Conservation (phyloP, 176 grass and related monocot species). For the Phoenix dactylifera region DNA sequence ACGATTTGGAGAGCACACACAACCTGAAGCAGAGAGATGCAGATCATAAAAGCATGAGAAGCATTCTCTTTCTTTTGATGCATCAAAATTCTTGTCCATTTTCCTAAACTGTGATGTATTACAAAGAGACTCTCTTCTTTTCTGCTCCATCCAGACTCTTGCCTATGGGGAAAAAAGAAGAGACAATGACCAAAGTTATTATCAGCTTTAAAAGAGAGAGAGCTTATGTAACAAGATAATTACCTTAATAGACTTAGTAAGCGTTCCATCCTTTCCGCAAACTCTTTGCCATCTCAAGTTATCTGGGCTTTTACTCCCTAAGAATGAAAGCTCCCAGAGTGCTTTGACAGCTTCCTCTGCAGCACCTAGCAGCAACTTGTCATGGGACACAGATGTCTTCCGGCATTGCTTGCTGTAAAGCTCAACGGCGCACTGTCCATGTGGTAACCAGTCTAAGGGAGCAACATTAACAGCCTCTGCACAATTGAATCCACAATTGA, state of each 20-base stretch:
- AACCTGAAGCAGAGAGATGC: constrained; percentile 65
- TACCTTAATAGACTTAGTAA: constrained; percentile 73
- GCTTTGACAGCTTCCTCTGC: constrained; percentile 61
- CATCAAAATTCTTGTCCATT: constrained; percentile 56
- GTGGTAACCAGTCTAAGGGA: constrained; percentile 82
- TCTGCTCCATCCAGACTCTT: constrained; percentile 60
- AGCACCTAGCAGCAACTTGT: constrained; percentile 60
- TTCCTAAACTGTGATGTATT: constrained; percentile 27
- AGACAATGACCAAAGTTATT: neutral
- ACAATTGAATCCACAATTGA: constrained; percentile 98
- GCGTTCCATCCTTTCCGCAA: constrained; percentile 62
- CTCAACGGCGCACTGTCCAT: constrained; percentile 75
- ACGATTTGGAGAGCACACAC: constrained; percentile 58
- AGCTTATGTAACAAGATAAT: neutral
- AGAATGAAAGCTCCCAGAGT: constrained; percentile 26
- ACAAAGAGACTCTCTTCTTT: constrained; percentile 21
- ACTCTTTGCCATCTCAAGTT: constrained; percentile 36
- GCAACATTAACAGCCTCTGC: constrained; percentile 93
- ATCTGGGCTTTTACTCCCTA: constrained; percentile 7
- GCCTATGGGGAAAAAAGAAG: constrained; percentile 21
- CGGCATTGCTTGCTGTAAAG: constrained; percentile 71
- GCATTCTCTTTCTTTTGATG: constrained; percentile 65
- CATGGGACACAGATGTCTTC: constrained; percentile 88
- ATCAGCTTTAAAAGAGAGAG: too few species aligned
- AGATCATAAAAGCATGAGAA: constrained; percentile 92